Evolutionary conservation across 345 rosid species (phyloP), one percentile per base, ranked within the genome.

Genomic region (Jatropha curcas): DNA sequence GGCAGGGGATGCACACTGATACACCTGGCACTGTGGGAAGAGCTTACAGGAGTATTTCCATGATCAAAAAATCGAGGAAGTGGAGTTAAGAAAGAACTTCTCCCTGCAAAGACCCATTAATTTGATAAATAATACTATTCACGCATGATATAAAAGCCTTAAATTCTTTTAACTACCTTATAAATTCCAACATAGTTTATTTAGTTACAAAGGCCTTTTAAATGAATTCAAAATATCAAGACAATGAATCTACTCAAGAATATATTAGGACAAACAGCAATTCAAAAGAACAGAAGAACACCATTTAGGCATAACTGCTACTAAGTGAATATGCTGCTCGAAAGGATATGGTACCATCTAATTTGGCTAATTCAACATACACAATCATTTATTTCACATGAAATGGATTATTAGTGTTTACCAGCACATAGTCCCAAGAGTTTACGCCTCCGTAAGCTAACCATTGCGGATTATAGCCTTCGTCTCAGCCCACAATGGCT

Each of bases 381-480:
- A 69, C 66, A 64, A 52, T 37, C 46, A 65, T 70, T 74, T 67
- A 63, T 25, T 34, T 52, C 67, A 58, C 45, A 33, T 46, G 27
- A 65, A 66, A 57, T n/a, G 56, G 34, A 65, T 35, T 43, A 74
- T 65, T 20, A 73, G 76, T 58, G 45, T 39, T 82, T 88, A 95
- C 99, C 99, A 67, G 95, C 82, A 80, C 97, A 94, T 66, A 94
- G 85, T 55, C 97, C 98, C 82, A 91, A 71, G 66, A 91, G 93
- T 80, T 85, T 90, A 48, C 98, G 96, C 82, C 98, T 86, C 53
- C 98, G 65, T 79, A 91, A 73, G 89, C 98, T 95, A 81, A 95
- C 99, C 99, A 95, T 94, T 37, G 76, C 56, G 63, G 77, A 67
- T 52, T 66, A 59, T 35, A 72, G 71, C 27, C 70, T 60, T 57